Base-by-base conservation (phyloP, 2,329 filamentous ascomycete species). In the Cladophialophora exuberans region DNA sequence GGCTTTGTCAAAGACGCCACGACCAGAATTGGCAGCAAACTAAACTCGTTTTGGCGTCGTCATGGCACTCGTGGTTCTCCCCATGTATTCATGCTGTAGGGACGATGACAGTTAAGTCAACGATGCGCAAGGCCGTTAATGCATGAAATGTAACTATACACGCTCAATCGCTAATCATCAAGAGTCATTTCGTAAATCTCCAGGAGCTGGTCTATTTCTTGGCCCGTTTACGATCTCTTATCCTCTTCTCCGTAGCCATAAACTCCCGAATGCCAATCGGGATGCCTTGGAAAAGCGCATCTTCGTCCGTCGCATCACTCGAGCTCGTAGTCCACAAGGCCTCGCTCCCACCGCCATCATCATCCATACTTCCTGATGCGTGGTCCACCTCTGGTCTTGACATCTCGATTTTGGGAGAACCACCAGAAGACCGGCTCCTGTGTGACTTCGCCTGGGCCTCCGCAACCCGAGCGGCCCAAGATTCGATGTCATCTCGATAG, bases 191-290 rank as follows among this genome's bases (percentile, higher is more conserved):
- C n/a, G n/a, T n/a, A n/a, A n/a, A n/a, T n/a, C n/a, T n/a, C n/a
- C 18, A 23, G 9, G 35, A 22, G 6, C 33, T 23, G 10, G 38
- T 49, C 33, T 49, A 31, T 18, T 20, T 49, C 46, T 18, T 25
- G 20, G 46, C 46, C 38, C 48, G 56, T 31, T 92, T 89, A 71
- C 84, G 87, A 71, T 89, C 80, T 72, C 90, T 93, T 57, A 99
- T 72, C 70, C 79, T 87, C 81, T 97, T 97, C 77, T 99, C 94
- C 57, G 87, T 91, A 77, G 88, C 90, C 93, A 99, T 97, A 67
- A 99, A 99, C 71, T 96, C 93, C 59, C 90, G 80, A 62, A 99
- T 97, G 0, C 93, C 94, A 7, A 97, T 89, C 0, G 94, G 93
- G 48, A 99, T 85, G 62, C 83, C 84, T 45, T 83, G 82, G 66